phyloP scores from a whole-genome alignment of 2,329 filamentous ascomycete genomes.

The Fusarium fujikuroi region DNA sequence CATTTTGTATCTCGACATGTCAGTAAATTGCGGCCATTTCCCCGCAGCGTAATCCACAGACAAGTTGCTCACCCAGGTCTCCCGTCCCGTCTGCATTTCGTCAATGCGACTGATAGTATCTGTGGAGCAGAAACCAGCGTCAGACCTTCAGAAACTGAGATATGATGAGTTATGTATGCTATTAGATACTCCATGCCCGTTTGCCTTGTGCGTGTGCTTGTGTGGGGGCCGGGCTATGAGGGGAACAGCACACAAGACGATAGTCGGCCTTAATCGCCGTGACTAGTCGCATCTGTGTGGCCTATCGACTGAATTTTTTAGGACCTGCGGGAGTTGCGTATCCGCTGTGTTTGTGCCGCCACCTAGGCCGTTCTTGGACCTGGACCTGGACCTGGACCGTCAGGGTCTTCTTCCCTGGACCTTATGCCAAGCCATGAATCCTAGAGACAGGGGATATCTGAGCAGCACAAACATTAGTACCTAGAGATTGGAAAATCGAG shows the following conservation, averaged over 20 bases:
- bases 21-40: constrained; percentile 20
- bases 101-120: constrained; percentile 21
- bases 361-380: not conserved
- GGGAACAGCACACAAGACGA: constrained; percentile 6
- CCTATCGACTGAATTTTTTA: constrained; percentile 3
- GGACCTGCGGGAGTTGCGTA: constrained; percentile 10
- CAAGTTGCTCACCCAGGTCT: constrained; percentile 10
- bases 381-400: not conserved
- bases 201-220: constrained; percentile 16
- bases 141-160: constrained; percentile 41
- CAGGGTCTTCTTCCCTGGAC: not conserved
- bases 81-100: constrained; percentile 26
- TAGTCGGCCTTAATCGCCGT: constrained; percentile 15
- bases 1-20: constrained; percentile 14
- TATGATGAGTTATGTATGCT: constrained; percentile 26
- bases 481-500: constrained; percentile 22
- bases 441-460: not conserved
- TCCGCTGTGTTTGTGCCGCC: constrained; percentile 2
- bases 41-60: constrained; percentile 31
- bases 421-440: constrained; percentile 11
- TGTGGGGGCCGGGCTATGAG: constrained; percentile 28
- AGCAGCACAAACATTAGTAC: not conserved
- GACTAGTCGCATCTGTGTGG: not conserved
- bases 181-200: constrained; percentile 31
- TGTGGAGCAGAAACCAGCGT: constrained; percentile 16